phyloP scores from a whole-genome alignment of 2,329 filamentous ascomycete genomes.

The Alternaria arborescens region DNA sequence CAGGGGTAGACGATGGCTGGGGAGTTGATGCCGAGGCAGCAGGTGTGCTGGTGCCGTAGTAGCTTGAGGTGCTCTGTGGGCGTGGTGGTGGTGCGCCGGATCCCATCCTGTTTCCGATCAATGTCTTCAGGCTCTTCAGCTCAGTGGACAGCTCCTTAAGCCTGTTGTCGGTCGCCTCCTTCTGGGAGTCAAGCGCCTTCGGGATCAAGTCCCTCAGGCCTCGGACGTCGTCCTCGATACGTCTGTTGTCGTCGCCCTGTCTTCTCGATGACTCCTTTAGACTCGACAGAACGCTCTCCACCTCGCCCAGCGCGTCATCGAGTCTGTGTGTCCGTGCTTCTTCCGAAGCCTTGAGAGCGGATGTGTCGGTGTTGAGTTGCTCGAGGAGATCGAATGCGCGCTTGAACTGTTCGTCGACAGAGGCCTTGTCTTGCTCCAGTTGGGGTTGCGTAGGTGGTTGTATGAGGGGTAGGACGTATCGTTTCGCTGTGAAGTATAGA shows the following conservation, averaged over 20 bases:
- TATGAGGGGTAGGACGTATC: constrained; percentile 90
- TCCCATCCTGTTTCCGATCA: constrained; percentile 72
- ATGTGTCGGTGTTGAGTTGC: constrained; percentile 89
- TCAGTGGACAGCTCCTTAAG: constrained; percentile 87
- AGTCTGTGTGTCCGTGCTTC: constrained; percentile 82
- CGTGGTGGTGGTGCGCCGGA: constrained; percentile 36
- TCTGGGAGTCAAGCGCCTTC: constrained; percentile 86
- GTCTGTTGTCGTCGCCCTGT: constrained; percentile 85
- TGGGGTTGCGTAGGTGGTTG: constrained; percentile 93
- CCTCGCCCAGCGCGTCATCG: constrained; percentile 80
- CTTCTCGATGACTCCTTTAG: constrained; percentile 82
- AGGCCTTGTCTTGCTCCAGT: constrained; percentile 90
- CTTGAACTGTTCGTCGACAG: constrained; percentile 92
- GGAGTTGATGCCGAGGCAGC: constrained; percentile 28
- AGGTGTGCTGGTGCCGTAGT: constrained; percentile 35
- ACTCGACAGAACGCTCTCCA: constrained; percentile 82
- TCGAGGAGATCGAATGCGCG: constrained; percentile 91
- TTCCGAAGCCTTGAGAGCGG: constrained; percentile 86
- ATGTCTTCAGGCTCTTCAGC: constrained; percentile 88
- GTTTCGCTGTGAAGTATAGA: constrained; percentile 83
- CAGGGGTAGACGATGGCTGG: constrained; percentile 24
- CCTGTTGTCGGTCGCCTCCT: constrained; percentile 80
- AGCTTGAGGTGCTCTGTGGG: constrained; percentile 35
- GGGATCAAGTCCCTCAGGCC: constrained; percentile 85
- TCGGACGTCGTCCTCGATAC: constrained; percentile 86